Percentiles rank a stretch among this genome's conserved stretches.
Conservation (phyloP, 768 basidiomycete species). For the Rhodotorula graminis region DNA sequence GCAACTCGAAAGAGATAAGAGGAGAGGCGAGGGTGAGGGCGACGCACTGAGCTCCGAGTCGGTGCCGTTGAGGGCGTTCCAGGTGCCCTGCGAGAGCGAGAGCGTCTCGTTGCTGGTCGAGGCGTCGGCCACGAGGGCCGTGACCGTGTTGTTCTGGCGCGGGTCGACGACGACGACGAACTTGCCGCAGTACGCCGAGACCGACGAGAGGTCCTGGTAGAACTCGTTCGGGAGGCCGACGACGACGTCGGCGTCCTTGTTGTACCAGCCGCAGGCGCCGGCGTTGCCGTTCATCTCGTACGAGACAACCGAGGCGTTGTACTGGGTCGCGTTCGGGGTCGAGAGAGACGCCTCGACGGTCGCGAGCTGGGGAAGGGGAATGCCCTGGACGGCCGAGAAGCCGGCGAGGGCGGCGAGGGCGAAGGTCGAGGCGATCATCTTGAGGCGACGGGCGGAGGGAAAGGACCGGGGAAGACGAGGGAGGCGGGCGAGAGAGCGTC, state of each 20-base stretch:
- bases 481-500: neutral
- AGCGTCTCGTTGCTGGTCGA: constrained; percentile 45
- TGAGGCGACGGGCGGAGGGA: too few species aligned
- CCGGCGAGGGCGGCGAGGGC: constrained; percentile 34
- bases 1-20: too few species aligned
- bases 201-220: constrained; percentile 49
- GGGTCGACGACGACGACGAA: constrained; percentile 62
- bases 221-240: constrained; percentile 54
- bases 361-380: neutral
- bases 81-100: constrained; percentile 44
- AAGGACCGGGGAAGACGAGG: too few species aligned
- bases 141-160: constrained; percentile 56
- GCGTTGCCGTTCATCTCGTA: constrained; percentile 58
- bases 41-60: constrained; percentile 14
- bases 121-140: constrained; percentile 66
- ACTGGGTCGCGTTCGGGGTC: constrained; percentile 22
- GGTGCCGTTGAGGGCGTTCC: constrained; percentile 46
- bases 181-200: constrained; percentile 63
- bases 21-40: constrained; percentile 1
- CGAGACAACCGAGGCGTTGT: constrained; percentile 3
- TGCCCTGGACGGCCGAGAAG: constrained; percentile 15
- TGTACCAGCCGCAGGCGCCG: constrained; percentile 71
- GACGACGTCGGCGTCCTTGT: constrained; percentile 52
- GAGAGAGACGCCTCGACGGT: constrained; percentile 27
- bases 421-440: constrained; percentile 27